phyloP scores from a whole-genome alignment of 2,329 filamentous ascomycete genomes.

The Lachnellula subtilissima region DNA sequence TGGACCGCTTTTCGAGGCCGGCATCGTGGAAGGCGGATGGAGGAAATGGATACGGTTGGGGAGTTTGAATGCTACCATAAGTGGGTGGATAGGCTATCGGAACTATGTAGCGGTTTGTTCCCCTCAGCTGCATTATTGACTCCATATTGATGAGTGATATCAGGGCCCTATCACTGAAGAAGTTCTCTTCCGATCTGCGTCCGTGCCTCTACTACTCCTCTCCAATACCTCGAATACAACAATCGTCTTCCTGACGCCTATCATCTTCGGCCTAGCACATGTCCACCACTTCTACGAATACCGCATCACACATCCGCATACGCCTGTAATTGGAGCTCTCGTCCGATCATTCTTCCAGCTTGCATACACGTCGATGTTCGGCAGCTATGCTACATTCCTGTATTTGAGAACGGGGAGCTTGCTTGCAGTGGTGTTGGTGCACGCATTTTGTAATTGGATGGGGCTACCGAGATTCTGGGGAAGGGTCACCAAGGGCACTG shows the following conservation, averaged over 20 bases:
- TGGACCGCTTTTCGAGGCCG: slow-evolving; percentile 76
- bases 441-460: slow-evolving; percentile 89
- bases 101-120: slow-evolving; percentile 76
- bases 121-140: not conserved
- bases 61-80: slow-evolving; percentile 55
- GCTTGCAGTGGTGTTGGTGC: slow-evolving; percentile 67
- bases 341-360: slow-evolving; percentile 78
- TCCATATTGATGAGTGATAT: not conserved
- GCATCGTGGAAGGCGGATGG: slow-evolving; percentile 69
- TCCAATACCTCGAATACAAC: slow-evolving; percentile 46
- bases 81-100: slow-evolving; percentile 76
- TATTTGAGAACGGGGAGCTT: slow-evolving; percentile 82
- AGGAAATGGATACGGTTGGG: slow-evolving; percentile 55
- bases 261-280: slow-evolving; percentile 91
- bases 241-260: slow-evolving; percentile 75
- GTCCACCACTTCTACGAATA: slow-evolving; percentile 97
- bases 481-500: slow-evolving; percentile 49
- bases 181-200: slow-evolving; percentile 83
- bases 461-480: slow-evolving; percentile 87
- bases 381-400: slow-evolving; percentile 86
- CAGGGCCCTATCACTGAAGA: slow-evolving; percentile 89
- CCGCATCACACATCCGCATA: slow-evolving; percentile 69
- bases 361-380: slow-evolving; percentile 86
- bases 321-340: slow-evolving; percentile 57
- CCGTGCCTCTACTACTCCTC: slow-evolving; percentile 76